Conservation (phyloP, 139 green algal species). For the Mesotaenium endlicherianum region DNA sequence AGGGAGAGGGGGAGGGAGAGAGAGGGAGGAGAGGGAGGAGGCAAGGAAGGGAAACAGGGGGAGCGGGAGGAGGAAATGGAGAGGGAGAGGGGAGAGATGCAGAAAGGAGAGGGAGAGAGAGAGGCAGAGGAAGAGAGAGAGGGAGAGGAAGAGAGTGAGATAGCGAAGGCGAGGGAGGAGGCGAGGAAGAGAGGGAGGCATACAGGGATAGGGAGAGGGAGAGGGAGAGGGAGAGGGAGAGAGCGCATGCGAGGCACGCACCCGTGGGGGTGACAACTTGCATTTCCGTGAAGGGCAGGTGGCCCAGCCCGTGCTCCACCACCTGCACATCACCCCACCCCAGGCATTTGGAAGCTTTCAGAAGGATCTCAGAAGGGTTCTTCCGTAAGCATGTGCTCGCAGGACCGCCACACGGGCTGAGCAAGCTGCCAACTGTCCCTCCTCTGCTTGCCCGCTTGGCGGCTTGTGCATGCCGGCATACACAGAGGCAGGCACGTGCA, state of each 20-base stretch:
- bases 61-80: not conserved
- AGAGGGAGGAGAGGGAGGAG: not conserved
- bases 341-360: too few species aligned
- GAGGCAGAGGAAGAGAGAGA: not conserved
- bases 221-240: not conserved
- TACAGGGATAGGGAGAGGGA: not conserved
- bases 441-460: too few species aligned
- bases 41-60: not conserved
- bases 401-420: too few species aligned
- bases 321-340: too few species aligned
- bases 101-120: constrained; percentile 6
- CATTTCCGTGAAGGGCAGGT: constrained; percentile 89
- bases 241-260: too few species aligned
- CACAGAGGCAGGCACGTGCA: too few species aligned
- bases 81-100: not conserved
- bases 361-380: too few species aligned
- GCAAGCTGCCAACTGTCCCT: too few species aligned
- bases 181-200: not conserved
- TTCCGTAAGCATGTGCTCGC: too few species aligned
- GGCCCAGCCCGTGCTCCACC: constrained; percentile 64
- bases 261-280: constrained; percentile 83
- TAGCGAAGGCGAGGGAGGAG: too few species aligned
- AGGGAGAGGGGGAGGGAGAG: too few species aligned
- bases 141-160: not conserved
- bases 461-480: too few species aligned